Conservation (phyloP, 2,329 filamentous ascomycete species). For the Bipolaris sorokiniana region DNA sequence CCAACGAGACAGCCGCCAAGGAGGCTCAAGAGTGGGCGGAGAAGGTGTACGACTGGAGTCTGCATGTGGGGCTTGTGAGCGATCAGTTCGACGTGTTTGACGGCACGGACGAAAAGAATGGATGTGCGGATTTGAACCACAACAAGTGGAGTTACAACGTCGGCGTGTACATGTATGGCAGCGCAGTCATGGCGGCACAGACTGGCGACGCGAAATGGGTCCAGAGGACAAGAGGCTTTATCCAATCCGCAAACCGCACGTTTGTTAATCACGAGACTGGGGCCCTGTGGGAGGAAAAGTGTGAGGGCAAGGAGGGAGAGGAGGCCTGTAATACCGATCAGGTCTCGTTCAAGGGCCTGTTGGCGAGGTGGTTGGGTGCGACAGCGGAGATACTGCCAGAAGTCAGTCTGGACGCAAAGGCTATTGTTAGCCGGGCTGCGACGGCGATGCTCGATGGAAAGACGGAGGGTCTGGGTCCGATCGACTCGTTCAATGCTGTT, state of each 20-base stretch:
- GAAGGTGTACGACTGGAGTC: constrained; percentile 64
- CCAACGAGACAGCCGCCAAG: constrained; percentile 57
- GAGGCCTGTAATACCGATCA: constrained; percentile 68
- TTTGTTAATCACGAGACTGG: constrained; percentile 31
- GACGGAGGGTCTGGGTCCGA: constrained; percentile 14
- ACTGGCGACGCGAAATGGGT: constrained; percentile 30
- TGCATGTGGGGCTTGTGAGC: constrained; percentile 56
- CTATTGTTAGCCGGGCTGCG: constrained; percentile 20
- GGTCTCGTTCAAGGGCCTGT: constrained; percentile 66
- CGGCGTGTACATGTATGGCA: constrained; percentile 61
- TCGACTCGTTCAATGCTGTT: constrained; percentile 24
- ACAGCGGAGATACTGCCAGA: constrained; percentile 30
- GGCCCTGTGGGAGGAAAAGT: constrained; percentile 62
- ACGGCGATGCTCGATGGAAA: constrained; percentile 15
- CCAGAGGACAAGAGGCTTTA: constrained; percentile 46
- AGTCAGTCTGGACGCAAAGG: constrained; percentile 18
- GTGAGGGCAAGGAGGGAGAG: constrained; percentile 57
- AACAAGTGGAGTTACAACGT: constrained; percentile 57
- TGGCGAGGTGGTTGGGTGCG: constrained; percentile 39
- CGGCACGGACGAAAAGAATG: constrained; percentile 55
- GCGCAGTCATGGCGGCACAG: constrained; percentile 35
- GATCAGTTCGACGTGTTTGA: constrained; percentile 59
- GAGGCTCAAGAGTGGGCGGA: constrained; percentile 63
- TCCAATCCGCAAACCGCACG: constrained; percentile 29
- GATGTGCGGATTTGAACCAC: constrained; percentile 48